phyloP scores from a whole-genome alignment of 1,139 yeast species.

The Lodderomyces orthopsilosis region DNA sequence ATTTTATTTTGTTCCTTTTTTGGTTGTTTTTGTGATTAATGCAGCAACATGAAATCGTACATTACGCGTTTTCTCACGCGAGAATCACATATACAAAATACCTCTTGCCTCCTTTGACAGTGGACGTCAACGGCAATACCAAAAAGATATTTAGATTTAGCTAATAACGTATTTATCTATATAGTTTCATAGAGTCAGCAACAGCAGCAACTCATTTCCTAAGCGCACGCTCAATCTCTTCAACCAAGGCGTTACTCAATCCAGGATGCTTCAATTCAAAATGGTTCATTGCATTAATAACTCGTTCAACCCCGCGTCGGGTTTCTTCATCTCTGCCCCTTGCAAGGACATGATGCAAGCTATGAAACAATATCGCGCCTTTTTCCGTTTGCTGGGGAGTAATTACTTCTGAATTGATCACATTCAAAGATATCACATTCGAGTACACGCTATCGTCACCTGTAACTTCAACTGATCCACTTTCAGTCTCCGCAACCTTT shows the following conservation, averaged over 20 bases:
- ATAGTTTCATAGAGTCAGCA: too few species aligned
- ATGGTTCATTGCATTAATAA: slow-evolving; percentile 36
- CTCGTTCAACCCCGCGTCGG: slow-evolving; percentile 36
- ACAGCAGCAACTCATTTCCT: background rate
- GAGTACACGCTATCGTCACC: background rate
- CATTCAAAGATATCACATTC: background rate
- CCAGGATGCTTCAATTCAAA: slow-evolving; percentile 61
- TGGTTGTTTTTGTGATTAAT: background rate
- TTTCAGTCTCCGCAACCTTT: background rate
- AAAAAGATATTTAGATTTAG: too few species aligned
- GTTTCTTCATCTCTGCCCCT: slow-evolving; percentile 52
- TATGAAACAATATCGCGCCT: slow-evolving; percentile 16
- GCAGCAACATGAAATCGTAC: background rate
- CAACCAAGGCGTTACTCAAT: slow-evolving; percentile 59
- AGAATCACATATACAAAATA: too few species aligned
- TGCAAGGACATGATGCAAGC: slow-evolving; percentile 37
- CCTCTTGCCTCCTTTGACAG: too few species aligned
- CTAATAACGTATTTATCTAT: too few species aligned
- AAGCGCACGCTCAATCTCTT: slow-evolving; percentile 35
- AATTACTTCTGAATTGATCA: background rate
- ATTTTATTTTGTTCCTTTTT: background rate
- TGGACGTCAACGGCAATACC: too few species aligned
- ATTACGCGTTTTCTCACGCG: background rate
- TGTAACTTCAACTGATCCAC: background rate
- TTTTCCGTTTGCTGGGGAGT: background rate